Evolutionary conservation across 192 early-diverging fungal genomes (phyloP), one percentile per base, ranked within the genome.

Genomic region (Coemansia sp.): DNA sequence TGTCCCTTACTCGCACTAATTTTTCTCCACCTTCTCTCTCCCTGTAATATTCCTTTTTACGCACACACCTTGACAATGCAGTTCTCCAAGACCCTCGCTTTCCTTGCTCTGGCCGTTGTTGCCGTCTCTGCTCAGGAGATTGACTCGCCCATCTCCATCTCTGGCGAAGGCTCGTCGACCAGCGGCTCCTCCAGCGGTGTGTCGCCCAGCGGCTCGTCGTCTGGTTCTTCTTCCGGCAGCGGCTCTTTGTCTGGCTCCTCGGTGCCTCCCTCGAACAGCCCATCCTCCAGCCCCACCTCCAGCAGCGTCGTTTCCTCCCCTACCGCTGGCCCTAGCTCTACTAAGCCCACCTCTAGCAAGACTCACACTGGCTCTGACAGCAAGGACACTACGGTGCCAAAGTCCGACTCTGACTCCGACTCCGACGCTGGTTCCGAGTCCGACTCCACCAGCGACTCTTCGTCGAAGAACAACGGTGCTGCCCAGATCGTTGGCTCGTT

Each of bases 11-110:
- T 29, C 55, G 31, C 55, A 29, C 55, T 59, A 59, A 59, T 59
- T 8, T 33, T 7, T 29, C 9, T 43, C 42, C 42, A 43, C 29
- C 47, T 20, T 51, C 47, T 51, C 24, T 51, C 20, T 59, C 31
- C 55, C 16, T 59, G 55, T 59, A 59, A 59, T 59, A 16, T 59
- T 59, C 55, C 55, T 12, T 61, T 20, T 42, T 20, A 38, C 36
- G n/a, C 61, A 63, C 33, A 18, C 34, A 4, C 20, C 42, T 43
- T 33, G 15, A 80, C 49, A 80, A 82, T 82, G 80, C 75, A 77
- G 80, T 82, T 82, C 68, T 72, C 75, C 66, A 77, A 77, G 72
- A 51, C 75, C 54, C 63, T 82, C 44, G 80, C 76, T 65, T 34
- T 82, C 46, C 29, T 76, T 22, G 72, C 80, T 41, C 16, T 82